Percentiles rank a stretch among this genome's conserved stretches.
Evolutionary conservation across 1,284 basidiomycete species (phyloP).

Genomic region (Chondrostereum purpureum): DNA sequence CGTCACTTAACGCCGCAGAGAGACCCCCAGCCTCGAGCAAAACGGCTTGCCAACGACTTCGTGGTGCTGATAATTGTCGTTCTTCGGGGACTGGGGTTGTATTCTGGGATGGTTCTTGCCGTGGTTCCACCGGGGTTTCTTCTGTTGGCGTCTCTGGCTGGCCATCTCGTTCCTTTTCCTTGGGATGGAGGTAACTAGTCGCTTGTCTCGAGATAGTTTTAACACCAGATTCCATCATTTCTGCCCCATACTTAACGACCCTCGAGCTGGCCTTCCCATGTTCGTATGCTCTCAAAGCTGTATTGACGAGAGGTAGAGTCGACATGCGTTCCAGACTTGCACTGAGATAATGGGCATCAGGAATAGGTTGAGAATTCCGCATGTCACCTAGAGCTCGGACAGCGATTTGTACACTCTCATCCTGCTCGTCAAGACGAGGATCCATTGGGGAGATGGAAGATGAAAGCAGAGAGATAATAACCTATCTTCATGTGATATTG

Average conservation of each 20-base stretch:
- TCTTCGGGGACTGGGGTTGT: constrained; percentile 2
- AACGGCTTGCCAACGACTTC: constrained; percentile 79
- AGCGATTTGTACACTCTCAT: constrained; percentile 57
- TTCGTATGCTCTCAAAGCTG: constrained; percentile 68
- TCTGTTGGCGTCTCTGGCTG: constrained; percentile 37
- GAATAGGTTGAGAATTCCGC: constrained; percentile 34
- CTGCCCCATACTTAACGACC: constrained; percentile 85
- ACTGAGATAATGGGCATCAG: not conserved
- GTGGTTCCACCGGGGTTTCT: constrained; percentile 25
- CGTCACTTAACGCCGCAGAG: constrained; percentile 82
- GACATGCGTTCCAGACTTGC: constrained; percentile 22
- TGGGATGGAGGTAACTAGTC: not conserved
- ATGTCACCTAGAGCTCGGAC: constrained; percentile 64
- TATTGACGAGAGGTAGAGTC: constrained; percentile 52
- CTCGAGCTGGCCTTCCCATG: constrained; percentile 71
- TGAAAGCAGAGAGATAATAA: not conserved
- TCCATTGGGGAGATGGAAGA: not conserved
- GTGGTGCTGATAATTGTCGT: constrained; percentile 3
- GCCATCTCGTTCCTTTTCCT: not conserved
- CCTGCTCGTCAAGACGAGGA: constrained; percentile 14
- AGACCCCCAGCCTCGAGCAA: constrained; percentile 86
- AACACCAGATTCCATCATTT: constrained; percentile 82
- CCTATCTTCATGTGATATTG: not conserved
- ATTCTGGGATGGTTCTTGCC: not conserved
- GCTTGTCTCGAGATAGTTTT: not conserved